Conservation (phyloP, 495 filamentous ascomycete species). For the Pseudomonodictys pantanalensis region DNA sequence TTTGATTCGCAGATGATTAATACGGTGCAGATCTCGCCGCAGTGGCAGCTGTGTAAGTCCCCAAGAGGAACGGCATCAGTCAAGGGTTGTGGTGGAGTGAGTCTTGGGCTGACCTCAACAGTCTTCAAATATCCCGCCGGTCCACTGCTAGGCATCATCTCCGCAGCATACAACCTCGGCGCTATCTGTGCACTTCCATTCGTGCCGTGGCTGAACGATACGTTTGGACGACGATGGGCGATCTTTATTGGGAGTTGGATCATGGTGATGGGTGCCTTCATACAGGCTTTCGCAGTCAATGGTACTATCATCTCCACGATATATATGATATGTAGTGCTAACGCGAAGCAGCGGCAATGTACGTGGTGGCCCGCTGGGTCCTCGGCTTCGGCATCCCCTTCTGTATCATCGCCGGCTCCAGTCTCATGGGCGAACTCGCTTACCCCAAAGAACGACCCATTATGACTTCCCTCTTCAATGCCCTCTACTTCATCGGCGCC, state of each 20-base stretch:
- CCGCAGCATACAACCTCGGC: slow-evolving; percentile 48
- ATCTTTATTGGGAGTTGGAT: slow-evolving; percentile 60
- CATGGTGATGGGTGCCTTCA: slow-evolving; percentile 56
- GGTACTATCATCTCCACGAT: slow-evolving; percentile 36
- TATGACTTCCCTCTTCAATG: slow-evolving; percentile 66
- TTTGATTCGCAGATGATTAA: slow-evolving; percentile 74
- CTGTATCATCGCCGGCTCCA: slow-evolving; percentile 62
- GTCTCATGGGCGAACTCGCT: slow-evolving; percentile 62
- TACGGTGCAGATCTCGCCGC: slow-evolving; percentile 58
- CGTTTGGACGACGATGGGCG: slow-evolving; percentile 53
- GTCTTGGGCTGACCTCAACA: slow-evolving; percentile 14
- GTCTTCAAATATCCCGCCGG: slow-evolving; percentile 44
- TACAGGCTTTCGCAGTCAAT: slow-evolving; percentile 53
- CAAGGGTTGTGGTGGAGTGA: not conserved
- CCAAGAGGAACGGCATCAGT: not conserved
- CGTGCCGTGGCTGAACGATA: slow-evolving; percentile 56
- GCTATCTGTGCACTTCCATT: slow-evolving; percentile 60
- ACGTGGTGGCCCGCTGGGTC: slow-evolving; percentile 61
- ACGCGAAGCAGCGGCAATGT: slow-evolving; percentile 51
- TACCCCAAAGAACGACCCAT: slow-evolving; percentile 66
- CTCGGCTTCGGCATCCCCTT: slow-evolving; percentile 50
- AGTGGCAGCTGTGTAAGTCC: slow-evolving; percentile 55
- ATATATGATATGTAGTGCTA: slow-evolving; percentile 1
- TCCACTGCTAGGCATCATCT: slow-evolving; percentile 37
- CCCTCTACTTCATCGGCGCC: slow-evolving; percentile 61